Evolutionary conservation across 2,329 filamentous ascomycete genomes (phyloP), one percentile per base, ranked within the genome.

Genomic region (Whalleya microplaca): DNA sequence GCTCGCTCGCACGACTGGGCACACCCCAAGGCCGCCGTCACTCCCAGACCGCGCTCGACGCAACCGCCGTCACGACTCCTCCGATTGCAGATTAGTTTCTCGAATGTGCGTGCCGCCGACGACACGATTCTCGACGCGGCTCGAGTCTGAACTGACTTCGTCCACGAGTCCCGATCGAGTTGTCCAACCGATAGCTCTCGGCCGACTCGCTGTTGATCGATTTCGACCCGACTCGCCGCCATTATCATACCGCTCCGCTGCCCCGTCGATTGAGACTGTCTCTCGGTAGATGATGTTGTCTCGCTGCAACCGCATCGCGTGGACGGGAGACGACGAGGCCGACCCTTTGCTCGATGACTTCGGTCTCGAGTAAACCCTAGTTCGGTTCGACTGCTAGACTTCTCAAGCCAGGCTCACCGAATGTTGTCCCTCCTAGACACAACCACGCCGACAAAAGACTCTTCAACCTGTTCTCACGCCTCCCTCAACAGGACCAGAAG

Each of bases 231-330:
- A 29, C 42, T 48, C 50, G 57, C 55, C 54, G 58, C 53, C 51
- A 52, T 58, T 52, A 32, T 55, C 48, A 50, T 49, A 53, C 44
- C 40, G 54, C 45, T 51, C 42, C 37, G 54, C 46, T 41, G 53
- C 52, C 44, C 18, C 23, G 56, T 60, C 48, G 53, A 48, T 62
- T 10, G 55, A 61, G 23, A 32, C 49, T 48, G 27, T 61, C 23
- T 61, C 60, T 60, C 49, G 60, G 54, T n/a, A 41, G 60, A 61
- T 45, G 55, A 18, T 37, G 49, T 58, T 43, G 49, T 56, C 52
- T 58, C 57, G 41, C 48, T 44, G 52, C 41, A 49, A 53, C 43
- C 47, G 49, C 54, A 57, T 62, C 57, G 60, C 47, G 52, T 45
- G 51, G 58, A 52, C 41, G 41, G 27, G 48, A 43, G 42, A 43